phyloP scores from a whole-genome alignment of 306 rosid species.

The Castanopsis chinensis region DNA sequence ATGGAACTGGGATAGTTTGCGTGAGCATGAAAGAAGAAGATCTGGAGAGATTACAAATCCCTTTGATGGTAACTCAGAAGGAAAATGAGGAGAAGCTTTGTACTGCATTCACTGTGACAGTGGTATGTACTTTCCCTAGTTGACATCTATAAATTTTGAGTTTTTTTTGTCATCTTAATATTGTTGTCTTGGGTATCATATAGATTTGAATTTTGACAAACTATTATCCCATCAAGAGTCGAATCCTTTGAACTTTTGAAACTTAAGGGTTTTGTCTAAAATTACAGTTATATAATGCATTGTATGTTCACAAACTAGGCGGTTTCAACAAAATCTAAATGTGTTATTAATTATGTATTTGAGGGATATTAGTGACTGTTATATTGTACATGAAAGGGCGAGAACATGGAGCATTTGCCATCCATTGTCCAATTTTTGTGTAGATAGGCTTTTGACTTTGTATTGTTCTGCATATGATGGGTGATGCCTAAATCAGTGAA shows the following conservation, averaged over 20 bases:
- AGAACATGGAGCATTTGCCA: too few relatives aligned
- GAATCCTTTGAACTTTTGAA: background rate
- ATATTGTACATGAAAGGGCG: too few relatives aligned
- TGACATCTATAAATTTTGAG: conserved; percentile 4
- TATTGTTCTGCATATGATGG: too few relatives aligned
- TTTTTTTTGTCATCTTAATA: conserved; percentile 2
- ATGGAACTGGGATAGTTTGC: conserved; percentile 88
- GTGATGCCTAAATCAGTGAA: too few relatives aligned
- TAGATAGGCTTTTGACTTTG: too few relatives aligned
- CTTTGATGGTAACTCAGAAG: conserved; percentile 77
- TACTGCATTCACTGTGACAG: conserved; percentile 82
- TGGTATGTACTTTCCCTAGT: conserved; percentile 48
- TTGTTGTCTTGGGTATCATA: conserved; percentile 16
- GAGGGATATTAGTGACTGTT: background rate
- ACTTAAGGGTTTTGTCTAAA: conserved; percentile 6
- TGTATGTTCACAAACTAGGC: background rate
- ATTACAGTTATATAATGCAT: conserved; percentile 14
- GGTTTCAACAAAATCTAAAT: background rate
- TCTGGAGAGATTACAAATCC: conserved; percentile 75
- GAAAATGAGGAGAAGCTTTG: conserved; percentile 71
- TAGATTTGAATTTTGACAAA: background rate
- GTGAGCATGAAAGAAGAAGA: conserved; percentile 80
- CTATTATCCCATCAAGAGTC: background rate
- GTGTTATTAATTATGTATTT: background rate
- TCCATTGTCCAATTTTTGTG: too few relatives aligned